Evolutionary conservation across 345 rosid species (phyloP).

Genomic region (Sisymbrium altissimum): DNA sequence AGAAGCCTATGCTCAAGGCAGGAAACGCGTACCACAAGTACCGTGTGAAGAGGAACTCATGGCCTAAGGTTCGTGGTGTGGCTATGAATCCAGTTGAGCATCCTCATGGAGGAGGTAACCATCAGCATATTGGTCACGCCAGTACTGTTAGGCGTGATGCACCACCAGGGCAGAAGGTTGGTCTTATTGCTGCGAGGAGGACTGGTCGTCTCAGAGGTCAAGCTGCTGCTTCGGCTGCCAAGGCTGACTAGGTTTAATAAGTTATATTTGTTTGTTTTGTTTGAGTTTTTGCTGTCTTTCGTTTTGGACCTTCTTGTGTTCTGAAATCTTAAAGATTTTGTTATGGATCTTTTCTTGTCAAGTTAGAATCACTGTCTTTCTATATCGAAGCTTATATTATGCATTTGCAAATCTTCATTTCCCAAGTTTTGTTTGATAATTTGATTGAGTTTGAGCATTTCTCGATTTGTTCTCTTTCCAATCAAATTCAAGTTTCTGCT

Average conservation of each 20-base stretch:
- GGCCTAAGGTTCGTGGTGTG: conserved; percentile 88
- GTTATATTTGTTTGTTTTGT: neutral
- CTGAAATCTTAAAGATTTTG: conserved; percentile 3
- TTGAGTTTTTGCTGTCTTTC: conserved; percentile 3
- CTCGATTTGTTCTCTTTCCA: no score
- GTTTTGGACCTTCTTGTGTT: conserved; percentile 10
- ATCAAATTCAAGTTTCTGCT: no score
- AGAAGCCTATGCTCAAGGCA: conserved; percentile 72
- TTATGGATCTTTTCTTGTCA: neutral
- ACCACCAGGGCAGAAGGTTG: conserved; percentile 76
- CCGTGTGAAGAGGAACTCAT: conserved; percentile 71
- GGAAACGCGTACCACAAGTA: conserved; percentile 76
- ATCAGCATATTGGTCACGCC: conserved; percentile 74
- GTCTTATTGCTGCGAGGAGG: conserved; percentile 74
- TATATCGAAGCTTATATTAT: neutral
- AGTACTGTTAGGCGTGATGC: conserved; percentile 71
- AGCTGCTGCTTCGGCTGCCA: conserved; percentile 67
- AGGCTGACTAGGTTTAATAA: conserved; percentile 51
- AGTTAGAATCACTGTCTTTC: neutral
- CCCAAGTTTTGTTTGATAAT: neutral
- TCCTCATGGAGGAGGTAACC: conserved; percentile 88
- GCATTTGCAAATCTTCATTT: neutral
- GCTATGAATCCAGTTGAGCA: conserved; percentile 87
- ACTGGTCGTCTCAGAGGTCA: conserved; percentile 79
- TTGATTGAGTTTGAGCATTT: neutral